Evolutionary conservation across 176 grass and related monocot genomes (phyloP), one percentile per base, ranked within the genome.

Genomic region (Stipa capillata): DNA sequence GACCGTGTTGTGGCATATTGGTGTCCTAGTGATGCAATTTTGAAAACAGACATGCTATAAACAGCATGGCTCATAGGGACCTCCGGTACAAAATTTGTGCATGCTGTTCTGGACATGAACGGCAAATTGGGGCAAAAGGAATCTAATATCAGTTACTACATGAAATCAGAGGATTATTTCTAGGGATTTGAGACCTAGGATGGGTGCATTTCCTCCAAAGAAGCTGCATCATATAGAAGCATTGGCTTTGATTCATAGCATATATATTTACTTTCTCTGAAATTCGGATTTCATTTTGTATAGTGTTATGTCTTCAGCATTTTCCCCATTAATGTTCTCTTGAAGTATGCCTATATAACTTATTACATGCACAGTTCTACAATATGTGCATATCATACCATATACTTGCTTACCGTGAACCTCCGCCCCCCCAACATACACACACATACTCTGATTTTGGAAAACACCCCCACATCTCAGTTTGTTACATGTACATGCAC

Each of bases 401-500:
- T n/a, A n/a, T n/a, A n/a, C n/a, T n/a, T n/a, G n/a, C n/a, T n/a
- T n/a, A n/a, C n/a, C n/a, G n/a, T n/a, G n/a, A n/a, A n/a, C n/a
- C n/a, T n/a, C n/a, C n/a, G n/a, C n/a, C n/a, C n/a, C n/a, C n/a
- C n/a, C n/a, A n/a, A n/a, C n/a, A n/a, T n/a, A n/a, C n/a, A n/a
- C n/a, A n/a, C n/a, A n/a, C n/a, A n/a, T n/a, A n/a, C n/a, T n/a
- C n/a, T n/a, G n/a, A n/a, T n/a, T n/a, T n/a, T n/a, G n/a, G n/a
- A n/a, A 31, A 70, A 27, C 41, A 70, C 41, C 58, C 32, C 16
- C 67, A 18, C 25, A 48, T 20, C 25, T 70, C 43, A 44, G 45
- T 48, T 48, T 48, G 42, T 70, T 70, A 42, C 67, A 48, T 70
- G 45, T 70, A 70, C 67, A 70, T 32, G 67, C 67, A 31, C 67